Evolutionary conservation across 768 basidiomycete genomes (phyloP), one percentile per base, ranked within the genome.

Genomic region (Boletus pseudo-olivaceus): DNA sequence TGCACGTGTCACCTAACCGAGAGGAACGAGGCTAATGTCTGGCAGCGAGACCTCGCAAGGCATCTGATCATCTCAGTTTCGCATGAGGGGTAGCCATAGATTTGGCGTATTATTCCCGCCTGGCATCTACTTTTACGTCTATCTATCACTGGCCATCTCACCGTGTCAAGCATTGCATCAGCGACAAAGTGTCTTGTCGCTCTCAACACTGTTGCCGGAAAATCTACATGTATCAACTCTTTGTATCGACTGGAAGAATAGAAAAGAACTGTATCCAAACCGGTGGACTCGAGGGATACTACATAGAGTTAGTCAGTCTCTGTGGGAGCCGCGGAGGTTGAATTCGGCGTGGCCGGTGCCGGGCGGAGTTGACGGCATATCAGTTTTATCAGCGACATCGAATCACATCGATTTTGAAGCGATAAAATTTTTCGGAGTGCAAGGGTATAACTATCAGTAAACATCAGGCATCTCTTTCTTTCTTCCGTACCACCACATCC

Each of bases 381-480:
- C 78, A 79, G 68, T 76, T 23, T 76, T 76, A 67, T 69, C 67
- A 78, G 73, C 74, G 72, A 48, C 57, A 67, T 66, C 65, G 62
- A 66, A 77, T 81, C 77, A 78, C 72, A 82, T 80, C 76, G 81
- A 83, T 82, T 75, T 79, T 73, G 74, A 65, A 81, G 80, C 77
- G 81, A 83, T 83, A 78, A 82, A 84, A 80, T 74, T 72, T 80
- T 80, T 80, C 76, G 73, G 67, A 72, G 72, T 67, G 67, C 67
- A 65, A 71, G 73, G 60, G 76, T 83, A 82, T 82, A 83, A 83
- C 77, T 79, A 79, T 79, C 71, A 68, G 75, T 77, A 80, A 80
- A 80, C 76, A 72, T 65, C 65, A 51, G 41, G 26, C 56, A 43
- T n/a, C 49, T 62, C 71, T 58, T 57, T 69, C 74, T 72, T 72